A percentile compares a stretch with the other conserved stretches of the same genome.
Conservation (phyloP, 2,329 filamentous ascomycete species). For the Magnaporthiopsis rhizophila region DNA sequence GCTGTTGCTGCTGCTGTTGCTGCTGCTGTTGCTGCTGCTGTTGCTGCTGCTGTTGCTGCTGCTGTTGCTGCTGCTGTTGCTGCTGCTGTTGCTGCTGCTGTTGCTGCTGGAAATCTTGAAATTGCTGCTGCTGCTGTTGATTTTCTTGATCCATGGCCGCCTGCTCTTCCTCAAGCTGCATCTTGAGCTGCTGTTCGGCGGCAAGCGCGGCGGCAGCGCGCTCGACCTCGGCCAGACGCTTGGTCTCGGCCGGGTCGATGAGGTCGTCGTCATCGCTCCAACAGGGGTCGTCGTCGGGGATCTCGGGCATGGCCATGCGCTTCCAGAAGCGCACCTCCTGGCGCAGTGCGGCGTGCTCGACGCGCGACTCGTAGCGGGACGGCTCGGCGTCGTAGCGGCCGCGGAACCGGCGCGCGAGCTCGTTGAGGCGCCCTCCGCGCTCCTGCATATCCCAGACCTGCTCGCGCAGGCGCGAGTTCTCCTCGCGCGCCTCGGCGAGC, state of each 20-base stretch:
- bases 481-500: conserved; percentile 56
- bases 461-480: conserved; percentile 54
- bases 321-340: conserved; percentile 61
- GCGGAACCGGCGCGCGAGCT: conserved; percentile 48
- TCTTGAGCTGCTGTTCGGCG: conserved; percentile 17
- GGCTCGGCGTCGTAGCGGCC: conserved; percentile 48
- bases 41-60: no score
- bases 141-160: conserved; percentile 17
- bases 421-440: conserved; percentile 50
- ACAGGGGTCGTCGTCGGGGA: conserved; percentile 50
- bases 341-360: conserved; percentile 42
- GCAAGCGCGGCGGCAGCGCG: conserved; percentile 19
- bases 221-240: conserved; percentile 42
- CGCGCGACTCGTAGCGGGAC: conserved; percentile 42
- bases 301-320: conserved; percentile 53
- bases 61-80: no score
- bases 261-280: conserved; percentile 61
- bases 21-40: conserved; percentile 21
- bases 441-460: conserved; percentile 61
- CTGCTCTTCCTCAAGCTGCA: conserved; percentile 3
- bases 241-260: conserved; percentile 53
- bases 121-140: conserved; percentile 19
- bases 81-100: conserved; percentile 17
- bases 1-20: conserved; percentile 4
- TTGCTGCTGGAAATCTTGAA: conserved; percentile 13